phyloP scores from a whole-genome alignment of 1,139 yeast species.

The Yarrowia galli region DNA sequence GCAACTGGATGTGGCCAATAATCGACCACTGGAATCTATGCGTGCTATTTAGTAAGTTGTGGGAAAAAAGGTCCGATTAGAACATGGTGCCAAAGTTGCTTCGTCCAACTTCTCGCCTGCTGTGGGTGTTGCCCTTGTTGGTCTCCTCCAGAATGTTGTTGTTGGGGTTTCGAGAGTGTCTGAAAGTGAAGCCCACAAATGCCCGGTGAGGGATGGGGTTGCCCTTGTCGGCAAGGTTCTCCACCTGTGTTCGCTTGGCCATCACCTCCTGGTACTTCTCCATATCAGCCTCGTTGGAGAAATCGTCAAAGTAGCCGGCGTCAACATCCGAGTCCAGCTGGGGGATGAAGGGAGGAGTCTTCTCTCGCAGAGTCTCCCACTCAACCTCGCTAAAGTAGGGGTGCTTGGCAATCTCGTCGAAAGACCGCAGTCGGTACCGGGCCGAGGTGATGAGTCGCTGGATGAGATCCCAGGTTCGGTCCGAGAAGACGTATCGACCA shows the following conservation, averaged over 20 bases:
- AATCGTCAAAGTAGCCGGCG: slow-evolving; percentile 98
- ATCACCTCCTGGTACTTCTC: slow-evolving; percentile 96
- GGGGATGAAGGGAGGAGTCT: slow-evolving; percentile 91
- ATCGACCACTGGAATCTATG: slow-evolving; percentile 17
- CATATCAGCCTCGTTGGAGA: slow-evolving; percentile 96
- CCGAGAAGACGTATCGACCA: slow-evolving; percentile 91
- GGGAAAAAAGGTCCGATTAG: neutral
- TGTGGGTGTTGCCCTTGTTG: slow-evolving; percentile 26
- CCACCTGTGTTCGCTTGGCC: slow-evolving; percentile 86
- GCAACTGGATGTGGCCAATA: neutral
- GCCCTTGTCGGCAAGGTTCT: slow-evolving; percentile 75
- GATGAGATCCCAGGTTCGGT: slow-evolving; percentile 94
- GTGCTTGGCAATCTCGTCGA: slow-evolving; percentile 80
- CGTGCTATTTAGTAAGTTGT: slow-evolving; percentile 2
- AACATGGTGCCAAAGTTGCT: slow-evolving; percentile 37
- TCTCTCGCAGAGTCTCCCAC: slow-evolving; percentile 72
- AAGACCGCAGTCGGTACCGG: slow-evolving; percentile 71
- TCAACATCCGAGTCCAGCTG: slow-evolving; percentile 96
- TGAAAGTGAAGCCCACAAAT: slow-evolving; percentile 95
- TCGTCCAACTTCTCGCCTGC: slow-evolving; percentile 23
- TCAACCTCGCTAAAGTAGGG: slow-evolving; percentile 84
- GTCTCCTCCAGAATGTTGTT: slow-evolving; percentile 32
- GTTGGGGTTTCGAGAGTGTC: slow-evolving; percentile 57
- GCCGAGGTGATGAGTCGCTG: slow-evolving; percentile 79
- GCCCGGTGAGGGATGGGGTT: slow-evolving; percentile 65